A percentile compares a stretch with the other conserved stretches of the same genome.
Conservation (phyloP, 2,329 filamentous ascomycete genomes). For the Fusarium sororula region DNA sequence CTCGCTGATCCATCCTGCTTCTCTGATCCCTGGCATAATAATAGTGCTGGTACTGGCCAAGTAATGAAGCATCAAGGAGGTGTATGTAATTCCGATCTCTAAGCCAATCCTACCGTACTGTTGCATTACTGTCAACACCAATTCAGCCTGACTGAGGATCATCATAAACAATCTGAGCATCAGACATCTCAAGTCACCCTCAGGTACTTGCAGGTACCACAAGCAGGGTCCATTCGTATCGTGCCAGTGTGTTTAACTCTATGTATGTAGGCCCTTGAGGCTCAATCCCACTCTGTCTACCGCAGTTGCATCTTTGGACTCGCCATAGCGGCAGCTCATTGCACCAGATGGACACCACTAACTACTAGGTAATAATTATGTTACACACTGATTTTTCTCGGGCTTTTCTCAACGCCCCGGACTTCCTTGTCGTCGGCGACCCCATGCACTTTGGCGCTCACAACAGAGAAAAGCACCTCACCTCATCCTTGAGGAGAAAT, state of each 20-base stretch:
- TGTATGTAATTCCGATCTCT: conserved; percentile 9
- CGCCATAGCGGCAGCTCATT: conserved; percentile 35
- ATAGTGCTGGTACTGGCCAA: not conserved
- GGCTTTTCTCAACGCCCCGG: conserved; percentile 18
- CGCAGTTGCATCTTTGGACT: conserved; percentile 7
- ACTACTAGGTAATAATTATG: not conserved
- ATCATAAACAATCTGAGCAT: not conserved
- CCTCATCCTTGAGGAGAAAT: conserved; percentile 23
- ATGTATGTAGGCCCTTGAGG: not conserved
- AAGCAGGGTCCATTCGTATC: conserved; percentile 5
- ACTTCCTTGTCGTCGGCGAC: conserved; percentile 17
- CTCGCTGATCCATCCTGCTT: conserved; percentile 30
- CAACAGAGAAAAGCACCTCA: conserved; percentile 11
- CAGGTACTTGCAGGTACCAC: conserved; percentile 16
- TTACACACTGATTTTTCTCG: conserved; percentile 11
- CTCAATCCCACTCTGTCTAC: conserved; percentile 21
- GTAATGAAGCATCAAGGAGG: conserved; percentile 3
- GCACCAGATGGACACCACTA: conserved; percentile 15
- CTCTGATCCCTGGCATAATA: conserved; percentile 12
- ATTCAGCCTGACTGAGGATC: conserved; percentile 9
- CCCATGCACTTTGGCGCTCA: conserved; percentile 12
- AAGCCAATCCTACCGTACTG: conserved; percentile 15
- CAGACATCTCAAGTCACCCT: conserved; percentile 13
- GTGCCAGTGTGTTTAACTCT: not conserved
- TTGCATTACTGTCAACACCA: conserved; percentile 5